These are phyloP conservation scores for Aspergillus sclerotialis DNA, from an alignment of 2,329 filamentous ascomycete genomes.

Conservation along the genomic window DNA sequence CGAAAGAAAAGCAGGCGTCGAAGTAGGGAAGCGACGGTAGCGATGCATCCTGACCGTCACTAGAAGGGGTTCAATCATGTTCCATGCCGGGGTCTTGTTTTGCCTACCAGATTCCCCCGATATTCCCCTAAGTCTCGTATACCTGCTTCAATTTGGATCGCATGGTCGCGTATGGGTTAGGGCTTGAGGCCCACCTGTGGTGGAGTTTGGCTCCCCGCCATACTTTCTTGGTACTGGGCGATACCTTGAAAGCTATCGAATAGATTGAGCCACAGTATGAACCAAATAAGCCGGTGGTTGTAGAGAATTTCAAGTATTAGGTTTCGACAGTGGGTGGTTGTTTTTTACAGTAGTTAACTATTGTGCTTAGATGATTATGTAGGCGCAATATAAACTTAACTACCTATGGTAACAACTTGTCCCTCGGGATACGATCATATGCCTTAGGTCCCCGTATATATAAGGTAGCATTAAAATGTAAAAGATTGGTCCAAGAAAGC, in stretches of 20 bases:
- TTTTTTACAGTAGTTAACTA: too few relatives aligned
- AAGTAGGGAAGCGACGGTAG: too few relatives aligned
- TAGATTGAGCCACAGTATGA: conserved; percentile 4
- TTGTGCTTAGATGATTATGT: too few relatives aligned
- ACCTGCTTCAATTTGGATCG: not conserved
- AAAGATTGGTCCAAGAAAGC: too few relatives aligned
- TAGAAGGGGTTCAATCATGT: not conserved
- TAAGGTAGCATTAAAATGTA: too few relatives aligned
- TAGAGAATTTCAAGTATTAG: not conserved
- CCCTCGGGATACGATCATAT: too few relatives aligned
- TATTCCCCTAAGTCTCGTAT: not conserved
- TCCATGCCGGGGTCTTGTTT: too few relatives aligned
- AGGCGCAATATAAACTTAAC: too few relatives aligned
- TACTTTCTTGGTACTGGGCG: conserved; percentile 5
- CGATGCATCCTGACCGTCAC: too few relatives aligned
- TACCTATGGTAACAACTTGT: too few relatives aligned
- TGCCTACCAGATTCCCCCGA: not conserved
- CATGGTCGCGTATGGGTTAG: not conserved
- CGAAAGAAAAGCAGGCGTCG: too few relatives aligned
- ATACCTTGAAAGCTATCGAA: not conserved
- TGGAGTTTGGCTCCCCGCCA: conserved; percentile 25
- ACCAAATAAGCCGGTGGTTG: conserved; percentile 6
- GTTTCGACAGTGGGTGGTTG: not conserved
- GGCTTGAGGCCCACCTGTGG: conserved; percentile 10
- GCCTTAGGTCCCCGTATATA: too few relatives aligned